Evolutionary conservation across 2,329 filamentous ascomycete species (phyloP).

Genomic region (Truncatella angustata): DNA sequence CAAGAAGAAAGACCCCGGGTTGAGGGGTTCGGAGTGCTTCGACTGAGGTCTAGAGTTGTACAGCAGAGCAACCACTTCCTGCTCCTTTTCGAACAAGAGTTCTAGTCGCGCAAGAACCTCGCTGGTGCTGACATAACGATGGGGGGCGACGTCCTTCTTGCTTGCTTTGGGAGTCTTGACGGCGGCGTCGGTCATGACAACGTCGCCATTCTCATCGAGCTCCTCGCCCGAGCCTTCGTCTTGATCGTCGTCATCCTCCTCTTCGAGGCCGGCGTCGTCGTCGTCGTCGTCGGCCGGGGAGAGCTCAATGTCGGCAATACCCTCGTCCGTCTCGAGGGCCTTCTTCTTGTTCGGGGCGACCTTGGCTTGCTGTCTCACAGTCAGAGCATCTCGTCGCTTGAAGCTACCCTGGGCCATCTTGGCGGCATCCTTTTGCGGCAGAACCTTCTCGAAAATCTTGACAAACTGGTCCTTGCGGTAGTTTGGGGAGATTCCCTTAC

Average conservation of each 20-base stretch:
- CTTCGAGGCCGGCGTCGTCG: constrained; percentile 38
- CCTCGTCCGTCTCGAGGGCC: constrained; percentile 61
- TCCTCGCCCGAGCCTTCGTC: constrained; percentile 45
- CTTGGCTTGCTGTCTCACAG: constrained; percentile 42
- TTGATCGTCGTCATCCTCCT: constrained; percentile 39
- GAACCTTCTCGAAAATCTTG: constrained; percentile 87
- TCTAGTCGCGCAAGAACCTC: constrained; percentile 79
- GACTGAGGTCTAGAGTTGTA: constrained; percentile 72
- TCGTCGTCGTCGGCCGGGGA: constrained; percentile 41
- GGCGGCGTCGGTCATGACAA: constrained; percentile 55
- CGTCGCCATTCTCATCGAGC: constrained; percentile 53
- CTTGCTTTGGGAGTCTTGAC: constrained; percentile 29
- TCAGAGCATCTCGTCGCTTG: constrained; percentile 68
- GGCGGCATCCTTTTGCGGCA: constrained; percentile 71
- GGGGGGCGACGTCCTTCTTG: constrained; percentile 38
- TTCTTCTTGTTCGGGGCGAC: constrained; percentile 33
- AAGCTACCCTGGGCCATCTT: constrained; percentile 72
- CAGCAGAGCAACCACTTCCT: constrained; percentile 78
- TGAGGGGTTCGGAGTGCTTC: constrained; percentile 62
- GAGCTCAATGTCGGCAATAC: constrained; percentile 63
- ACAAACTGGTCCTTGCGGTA: constrained; percentile 89
- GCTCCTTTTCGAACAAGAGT: constrained; percentile 82
- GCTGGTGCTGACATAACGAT: constrained; percentile 77
- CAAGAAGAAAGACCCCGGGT: constrained; percentile 91
- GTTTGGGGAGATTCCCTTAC: constrained; percentile 69